Evolutionary conservation across 73 alveolate genomes (phyloP), one percentile per base, ranked within the genome.

Genomic region (Durusdinium trenchii): DNA sequence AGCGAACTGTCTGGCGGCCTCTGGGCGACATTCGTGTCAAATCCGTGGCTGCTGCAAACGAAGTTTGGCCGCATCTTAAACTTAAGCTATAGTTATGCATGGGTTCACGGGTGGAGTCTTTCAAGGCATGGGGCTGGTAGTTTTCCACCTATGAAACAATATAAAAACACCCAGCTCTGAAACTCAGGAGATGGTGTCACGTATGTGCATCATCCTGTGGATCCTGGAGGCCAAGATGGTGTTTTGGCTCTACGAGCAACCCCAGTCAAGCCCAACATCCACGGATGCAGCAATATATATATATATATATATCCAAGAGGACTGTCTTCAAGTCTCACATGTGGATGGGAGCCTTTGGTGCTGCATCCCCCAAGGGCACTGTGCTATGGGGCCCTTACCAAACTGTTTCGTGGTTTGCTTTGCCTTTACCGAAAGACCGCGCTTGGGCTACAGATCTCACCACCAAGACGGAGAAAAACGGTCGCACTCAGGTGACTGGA

Each of bases 261-360:
- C 86, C n/a, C 54, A 43, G 20, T 42, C 86, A n/a, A 42, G 61
- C 61, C 86, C 42, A 76, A 43, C 86, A 76, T 20, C 86, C 86
- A 5, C 3, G 86, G 4, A 38, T 42, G 60, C 86, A 76, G 60
- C 51, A n/a, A 5, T 71, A n/a, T 26, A 6, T 71, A 14, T 6
- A n/a, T n/a, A n/a, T n/a, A n/a, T n/a, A n/a, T n/a, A n/a, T n/a
- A n/a, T n/a, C 12, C 14, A 3, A 14, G 16, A 14, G 47, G 51
- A 6, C 28, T 26, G 51, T 71, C 6, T 71, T 32, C 28, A 32
- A 38, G 10, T 3, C 23, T 3, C 83, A 71, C 26, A 28, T 14
- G 51, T 71, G 50, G 51, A 71, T 71, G 83, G 83, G 83, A 71
- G 5, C 83, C 32, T 71, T 6, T 26, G 83, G 83, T 6, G 83